Evolutionary conservation across 2,329 filamentous ascomycete genomes (phyloP).

Genomic region (Botrytis hyacinthi): DNA sequence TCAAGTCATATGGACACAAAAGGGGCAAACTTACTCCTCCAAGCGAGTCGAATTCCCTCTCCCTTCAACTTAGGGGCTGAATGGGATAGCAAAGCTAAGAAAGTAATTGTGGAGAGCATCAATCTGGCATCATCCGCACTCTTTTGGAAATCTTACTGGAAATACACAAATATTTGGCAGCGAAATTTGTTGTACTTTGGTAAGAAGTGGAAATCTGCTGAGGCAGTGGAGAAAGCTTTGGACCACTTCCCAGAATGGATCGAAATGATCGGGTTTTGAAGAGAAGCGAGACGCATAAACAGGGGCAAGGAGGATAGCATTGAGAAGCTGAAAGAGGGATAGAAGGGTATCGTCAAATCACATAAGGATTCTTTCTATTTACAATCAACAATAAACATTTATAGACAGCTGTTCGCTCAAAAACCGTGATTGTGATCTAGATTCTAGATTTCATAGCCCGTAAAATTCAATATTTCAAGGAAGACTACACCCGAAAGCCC

Average conservation of each 20-base stretch:
- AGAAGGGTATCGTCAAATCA: not conserved
- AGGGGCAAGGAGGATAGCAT: not conserved
- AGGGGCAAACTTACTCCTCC: not conserved
- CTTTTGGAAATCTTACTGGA: not conserved
- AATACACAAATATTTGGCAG: not conserved
- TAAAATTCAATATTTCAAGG: no score
- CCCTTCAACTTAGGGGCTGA: not conserved
- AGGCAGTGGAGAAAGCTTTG: not conserved
- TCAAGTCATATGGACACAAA: not conserved
- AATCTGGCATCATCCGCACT: not conserved
- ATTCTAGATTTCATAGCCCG: no score
- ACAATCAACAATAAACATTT: rapidly evolving
- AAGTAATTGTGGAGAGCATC: not conserved
- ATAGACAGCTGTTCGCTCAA: not conserved
- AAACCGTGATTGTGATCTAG: no score
- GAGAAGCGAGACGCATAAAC: not conserved
- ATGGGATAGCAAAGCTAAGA: not conserved
- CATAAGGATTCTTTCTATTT: not conserved
- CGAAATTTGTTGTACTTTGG: not conserved
- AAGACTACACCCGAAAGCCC: no score
- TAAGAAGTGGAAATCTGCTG: not conserved
- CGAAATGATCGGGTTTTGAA: not conserved
- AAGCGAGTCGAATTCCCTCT: not conserved
- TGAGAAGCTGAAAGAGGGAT: no score
- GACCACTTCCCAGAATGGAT: not conserved